These are phyloP conservation scores for Ustilago lituana DNA, from an alignment of 1,284 basidiomycete species.

Conservation along the genomic window DNA sequence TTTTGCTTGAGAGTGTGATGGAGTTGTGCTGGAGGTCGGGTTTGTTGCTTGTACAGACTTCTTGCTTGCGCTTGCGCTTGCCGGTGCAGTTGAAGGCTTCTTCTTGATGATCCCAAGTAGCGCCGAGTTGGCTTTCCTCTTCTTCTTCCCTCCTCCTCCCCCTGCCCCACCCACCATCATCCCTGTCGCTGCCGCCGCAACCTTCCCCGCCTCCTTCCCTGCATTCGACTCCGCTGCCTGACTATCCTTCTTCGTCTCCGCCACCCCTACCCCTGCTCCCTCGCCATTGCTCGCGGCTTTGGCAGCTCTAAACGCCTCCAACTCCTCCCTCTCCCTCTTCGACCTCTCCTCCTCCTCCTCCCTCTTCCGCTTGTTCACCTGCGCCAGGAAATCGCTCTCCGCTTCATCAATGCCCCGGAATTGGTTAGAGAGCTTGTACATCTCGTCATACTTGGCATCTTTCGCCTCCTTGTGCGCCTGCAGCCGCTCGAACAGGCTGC, in stretches of 20 bases:
- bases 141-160: constrained; percentile 23
- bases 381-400: constrained; percentile 56
- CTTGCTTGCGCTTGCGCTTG: no score
- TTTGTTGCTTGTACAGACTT: neutral
- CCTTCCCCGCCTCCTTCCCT: neutral
- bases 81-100: constrained; percentile 14
- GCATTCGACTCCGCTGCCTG: neutral
- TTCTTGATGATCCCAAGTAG: constrained; percentile 42
- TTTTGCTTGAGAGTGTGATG: neutral
- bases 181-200: no score
- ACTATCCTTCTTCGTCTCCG: neutral
- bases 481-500: constrained; percentile 47
- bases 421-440: constrained; percentile 60
- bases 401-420: constrained; percentile 63
- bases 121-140: constrained; percentile 21
- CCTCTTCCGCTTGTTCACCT: constrained; percentile 38
- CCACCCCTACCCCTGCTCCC: neutral
- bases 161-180: no score
- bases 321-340: constrained; percentile 35
- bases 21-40: neutral
- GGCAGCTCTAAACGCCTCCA: constrained; percentile 42
- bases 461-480: constrained; percentile 59
- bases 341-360: constrained; percentile 25
- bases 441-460: constrained; percentile 58
- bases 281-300: neutral